Evolutionary conservation across 805 yeast genomes (phyloP), one percentile per base, ranked within the genome.

Genomic region (Candida sonorensis): DNA sequence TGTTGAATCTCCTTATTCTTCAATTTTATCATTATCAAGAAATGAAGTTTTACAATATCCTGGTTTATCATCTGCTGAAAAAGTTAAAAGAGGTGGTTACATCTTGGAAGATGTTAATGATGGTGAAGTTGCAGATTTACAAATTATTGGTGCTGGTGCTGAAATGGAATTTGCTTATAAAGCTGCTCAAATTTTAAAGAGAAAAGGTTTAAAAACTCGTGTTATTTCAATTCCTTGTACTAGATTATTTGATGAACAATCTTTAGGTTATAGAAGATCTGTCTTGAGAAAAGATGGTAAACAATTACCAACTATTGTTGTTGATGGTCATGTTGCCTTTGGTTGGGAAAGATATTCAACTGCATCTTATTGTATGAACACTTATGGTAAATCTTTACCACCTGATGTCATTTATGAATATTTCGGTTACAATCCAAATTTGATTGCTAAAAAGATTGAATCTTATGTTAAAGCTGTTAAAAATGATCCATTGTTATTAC

Each of bases 321-420:
- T 90, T 46, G 98, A 92, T 75, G 97, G 85, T 32, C 73, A 86
- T 75, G 66, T 94, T 38, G 77, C 95, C 30, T 67, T 71, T 51
- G 96, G 96, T 36, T 92, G 98, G 98, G 72, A 79, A 52, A 83
- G 80, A 66, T 92, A 87, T 69, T 76, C 97, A 37, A 97, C 94
- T 69, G 94, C 85, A 70, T 94, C 87, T 61, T 85, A 90, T 57
- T 95, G 97, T 64, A 72, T 92, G 58, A 77, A 86, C 77, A 77
- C 85, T 65, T 92, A 90, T 61, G 98, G 98, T 73, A 92, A 88
- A 45, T 87, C 97, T 38, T 97, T 95, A 60, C 84, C 86, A 59
- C 94, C 81, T 58, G 65, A 67, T 38, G 83, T 82, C 44, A 75
- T 90, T 40, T 92, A 79, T 79, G 76, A 84, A 63, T 67, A 59